These are phyloP conservation scores for Gautieria morchelliformis DNA, from an alignment of 768 basidiomycete species.

Conservation along the genomic window DNA sequence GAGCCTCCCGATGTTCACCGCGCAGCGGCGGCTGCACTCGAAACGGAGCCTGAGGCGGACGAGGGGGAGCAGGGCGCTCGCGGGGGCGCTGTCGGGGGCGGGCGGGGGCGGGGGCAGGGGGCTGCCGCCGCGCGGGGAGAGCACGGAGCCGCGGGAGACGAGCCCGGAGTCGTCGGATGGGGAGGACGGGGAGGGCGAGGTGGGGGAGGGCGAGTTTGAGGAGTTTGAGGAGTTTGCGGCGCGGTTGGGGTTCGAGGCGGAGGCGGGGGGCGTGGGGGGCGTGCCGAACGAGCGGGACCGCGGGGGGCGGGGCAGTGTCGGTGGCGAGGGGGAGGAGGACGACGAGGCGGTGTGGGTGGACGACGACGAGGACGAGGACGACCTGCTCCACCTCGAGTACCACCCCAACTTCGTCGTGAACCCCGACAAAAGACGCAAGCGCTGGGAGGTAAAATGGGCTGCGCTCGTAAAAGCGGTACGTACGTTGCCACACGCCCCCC, in stretches of 20 bases:
- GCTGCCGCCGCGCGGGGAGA: slow-evolving; percentile 71
- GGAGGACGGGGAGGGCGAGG: no score
- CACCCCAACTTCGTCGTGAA: slow-evolving; percentile 63
- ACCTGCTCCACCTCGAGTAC: slow-evolving; percentile 60
- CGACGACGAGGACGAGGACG: slow-evolving; percentile 54
- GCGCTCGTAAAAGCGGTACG: slow-evolving; percentile 61
- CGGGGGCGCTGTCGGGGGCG: no score
- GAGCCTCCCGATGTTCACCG: slow-evolving; percentile 33
- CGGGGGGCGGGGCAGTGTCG: slow-evolving; percentile 8
- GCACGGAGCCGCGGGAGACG: slow-evolving; percentile 74
- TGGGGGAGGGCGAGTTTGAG: slow-evolving; percentile 44
- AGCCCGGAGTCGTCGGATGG: slow-evolving; percentile 72
- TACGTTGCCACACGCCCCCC: no score
- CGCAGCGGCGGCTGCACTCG: slow-evolving; percentile 25
- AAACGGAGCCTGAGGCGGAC: not conserved
- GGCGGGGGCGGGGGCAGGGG: no score
- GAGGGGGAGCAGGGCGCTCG: slow-evolving; percentile 1
- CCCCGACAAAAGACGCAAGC: slow-evolving; percentile 54
- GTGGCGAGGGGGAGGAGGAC: slow-evolving; percentile 34
- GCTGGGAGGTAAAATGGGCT: slow-evolving; percentile 74
- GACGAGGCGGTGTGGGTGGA: no score
- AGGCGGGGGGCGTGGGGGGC: no score
- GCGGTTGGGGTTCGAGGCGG: not conserved
- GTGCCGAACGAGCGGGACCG: no score
- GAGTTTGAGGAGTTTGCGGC: slow-evolving; percentile 9